Percentiles rank a stretch among this genome's conserved stretches.
Evolutionary conservation across 1,284 basidiomycete genomes (phyloP).

Genomic region (Inonotus obliquus): DNA sequence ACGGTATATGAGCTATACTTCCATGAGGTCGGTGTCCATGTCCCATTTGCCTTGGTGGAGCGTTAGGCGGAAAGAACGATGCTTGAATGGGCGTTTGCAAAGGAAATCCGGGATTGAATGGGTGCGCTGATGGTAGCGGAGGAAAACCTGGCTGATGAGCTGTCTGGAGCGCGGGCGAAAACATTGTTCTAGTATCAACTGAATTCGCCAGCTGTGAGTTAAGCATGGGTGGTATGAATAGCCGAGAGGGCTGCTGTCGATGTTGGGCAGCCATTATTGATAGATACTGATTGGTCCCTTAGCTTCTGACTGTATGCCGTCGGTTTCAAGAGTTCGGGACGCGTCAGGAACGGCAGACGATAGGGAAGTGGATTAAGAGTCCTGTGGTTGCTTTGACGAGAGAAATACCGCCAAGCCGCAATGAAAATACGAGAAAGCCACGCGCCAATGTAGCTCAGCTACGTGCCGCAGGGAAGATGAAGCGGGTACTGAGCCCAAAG

Average conservation of each 20-base stretch:
- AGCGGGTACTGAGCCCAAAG: background rate
- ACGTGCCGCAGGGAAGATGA: background rate
- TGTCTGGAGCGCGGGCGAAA: slow-evolving; percentile 61
- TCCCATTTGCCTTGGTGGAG: slow-evolving; percentile 48
- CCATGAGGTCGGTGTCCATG: slow-evolving; percentile 46
- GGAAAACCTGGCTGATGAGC: slow-evolving; percentile 55
- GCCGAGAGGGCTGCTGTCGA: slow-evolving; percentile 33
- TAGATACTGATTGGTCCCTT: background rate
- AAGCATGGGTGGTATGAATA: slow-evolving; percentile 43
- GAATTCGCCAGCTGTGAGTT: slow-evolving; percentile 41
- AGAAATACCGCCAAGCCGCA: background rate
- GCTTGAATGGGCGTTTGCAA: slow-evolving; percentile 70
- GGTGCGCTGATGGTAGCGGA: slow-evolving; percentile 39
- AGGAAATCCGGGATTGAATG: slow-evolving; percentile 26
- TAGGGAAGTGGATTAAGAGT: background rate
- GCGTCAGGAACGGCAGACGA: background rate
- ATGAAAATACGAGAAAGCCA: background rate
- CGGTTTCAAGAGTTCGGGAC: background rate
- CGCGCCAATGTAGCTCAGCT: background rate
- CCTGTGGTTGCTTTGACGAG: background rate
- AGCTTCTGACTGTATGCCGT: background rate
- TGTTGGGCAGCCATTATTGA: slow-evolving; percentile 26
- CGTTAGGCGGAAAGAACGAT: slow-evolving; percentile 47
- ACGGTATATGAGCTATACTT: slow-evolving; percentile 55
- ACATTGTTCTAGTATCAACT: slow-evolving; percentile 43